Evolutionary conservation across 495 filamentous ascomycete genomes (phyloP).

Genomic region (Umbilicaria muhlenbergii): DNA sequence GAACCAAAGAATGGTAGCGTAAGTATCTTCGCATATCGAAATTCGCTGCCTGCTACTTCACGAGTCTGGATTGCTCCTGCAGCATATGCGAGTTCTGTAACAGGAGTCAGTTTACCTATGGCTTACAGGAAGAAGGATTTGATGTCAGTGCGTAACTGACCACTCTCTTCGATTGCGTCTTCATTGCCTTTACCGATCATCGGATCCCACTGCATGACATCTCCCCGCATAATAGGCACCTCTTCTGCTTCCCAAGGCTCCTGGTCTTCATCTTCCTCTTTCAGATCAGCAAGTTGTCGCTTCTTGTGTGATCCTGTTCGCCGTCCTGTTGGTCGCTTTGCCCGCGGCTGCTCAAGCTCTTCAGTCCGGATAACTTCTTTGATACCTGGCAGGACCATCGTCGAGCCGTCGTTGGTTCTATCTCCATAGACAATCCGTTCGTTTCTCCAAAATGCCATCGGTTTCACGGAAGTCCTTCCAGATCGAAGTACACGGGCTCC

Average conservation of each 20-base stretch:
- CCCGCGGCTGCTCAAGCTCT: conserved; percentile 31
- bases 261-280: conserved; percentile 31
- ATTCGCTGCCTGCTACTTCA: conserved; percentile 57
- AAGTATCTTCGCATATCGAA: conserved; percentile 76
- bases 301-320: conserved; percentile 21
- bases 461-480: conserved; percentile 46
- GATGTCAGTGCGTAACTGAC: conserved; percentile 12
- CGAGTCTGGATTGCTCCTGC: conserved; percentile 55
- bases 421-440: conserved; percentile 55
- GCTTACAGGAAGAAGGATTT: neutral
- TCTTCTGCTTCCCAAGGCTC: conserved; percentile 44
- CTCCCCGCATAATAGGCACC: conserved; percentile 39
- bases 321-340: conserved; percentile 17
- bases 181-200: conserved; percentile 33
- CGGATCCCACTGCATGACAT: conserved; percentile 40
- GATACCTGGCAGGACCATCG: conserved; percentile 46
- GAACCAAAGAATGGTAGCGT: conserved; percentile 72
- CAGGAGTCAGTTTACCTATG: neutral
- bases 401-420: conserved; percentile 22
- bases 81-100: conserved; percentile 58
- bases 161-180: conserved; percentile 40
- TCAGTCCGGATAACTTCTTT: conserved; percentile 64
- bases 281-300: conserved; percentile 21
- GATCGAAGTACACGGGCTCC: conserved; percentile 35
- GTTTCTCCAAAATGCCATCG: conserved; percentile 76